Conservation (phyloP, 164 flowering plant genomes). For the Amborella trichopoda region DNA sequence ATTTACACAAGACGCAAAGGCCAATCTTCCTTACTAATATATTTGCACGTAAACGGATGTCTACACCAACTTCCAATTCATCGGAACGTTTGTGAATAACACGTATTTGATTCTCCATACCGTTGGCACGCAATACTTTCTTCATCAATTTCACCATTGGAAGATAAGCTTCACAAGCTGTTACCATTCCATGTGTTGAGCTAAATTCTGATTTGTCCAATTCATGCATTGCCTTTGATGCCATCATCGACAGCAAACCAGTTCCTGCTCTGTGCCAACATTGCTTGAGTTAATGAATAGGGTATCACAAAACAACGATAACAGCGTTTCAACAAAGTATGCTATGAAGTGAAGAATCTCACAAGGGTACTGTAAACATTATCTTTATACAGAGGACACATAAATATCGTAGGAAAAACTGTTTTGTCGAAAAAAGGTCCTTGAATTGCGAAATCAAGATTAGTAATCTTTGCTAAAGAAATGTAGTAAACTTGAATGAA, state of each 20-base stretch:
- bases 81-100: constrained; percentile 77
- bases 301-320: neutral
- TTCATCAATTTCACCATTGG: constrained; percentile 90
- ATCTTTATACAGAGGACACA: too few relatives aligned
- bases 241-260: constrained; percentile 94
- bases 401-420: too few relatives aligned
- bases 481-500: too few relatives aligned
- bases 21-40: constrained; percentile 60
- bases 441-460: too few relatives aligned
- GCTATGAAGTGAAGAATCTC: too few relatives aligned
- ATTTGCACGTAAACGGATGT: constrained; percentile 67
- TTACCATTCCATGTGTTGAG: constrained; percentile 38
- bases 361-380: too few relatives aligned
- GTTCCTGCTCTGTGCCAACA: constrained; percentile 70
- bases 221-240: constrained; percentile 62
- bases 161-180: constrained; percentile 90
- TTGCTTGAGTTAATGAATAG: neutral
- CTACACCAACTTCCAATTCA: constrained; percentile 65
- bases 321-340: neutral
- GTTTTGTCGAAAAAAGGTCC: too few relatives aligned
- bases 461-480: too few relatives aligned
- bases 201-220: constrained; percentile 7
- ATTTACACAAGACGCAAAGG: too few relatives aligned
- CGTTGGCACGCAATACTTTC: constrained; percentile 58
- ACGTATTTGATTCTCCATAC: constrained; percentile 42